Evolutionary conservation across 129 eudicot genomes (phyloP), one percentile per base, ranked within the genome.

Genomic region (Lonicera japonica): DNA sequence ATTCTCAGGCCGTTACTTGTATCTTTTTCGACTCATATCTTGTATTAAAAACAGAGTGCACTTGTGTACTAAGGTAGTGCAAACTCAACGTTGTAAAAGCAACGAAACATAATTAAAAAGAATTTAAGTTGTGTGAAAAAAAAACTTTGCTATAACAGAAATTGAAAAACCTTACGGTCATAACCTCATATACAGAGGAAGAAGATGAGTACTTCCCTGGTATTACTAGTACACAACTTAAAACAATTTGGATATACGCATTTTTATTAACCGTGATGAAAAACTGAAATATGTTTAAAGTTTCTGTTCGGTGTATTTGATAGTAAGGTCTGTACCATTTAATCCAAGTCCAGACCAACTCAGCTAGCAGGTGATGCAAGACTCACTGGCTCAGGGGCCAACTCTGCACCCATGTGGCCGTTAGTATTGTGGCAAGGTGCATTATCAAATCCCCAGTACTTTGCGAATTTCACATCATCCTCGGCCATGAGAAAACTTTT

Each of bases 401-500:
- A 65, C 60, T 55, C 68, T 0, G 65, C 18, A 36, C 45, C 65
- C 9, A 62, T 8, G 23, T 16, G 20, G 0, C 56, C 73, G 15
- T 77, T 66, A 21, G 54, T 40, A 43, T 67, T 53, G 12, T 75
- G 58, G 54, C 45, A 23, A 14, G 50, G 51, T 25, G 43, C 16
- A 36, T 65, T 68, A 65, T 86, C 85, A 16, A 82, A 70, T 25
- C 80, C 96, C 97, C 96, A 91, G 63, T 68, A 83, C 72, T 82
- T 82, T 11, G 94, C 85, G 48, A 90, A 75, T 78, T 84, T 87
- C 12, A 84, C 86, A 23, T 91, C 95, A 38, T 91, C 97, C 57
- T 82, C 74, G 5, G 78, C 90, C 97, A 87, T 91, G 84, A 8
- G 96, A 91, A 64, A 91, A 87, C 66, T 91, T 95, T 72, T 91